Conservation (phyloP, 202 grass and related monocot species). For the Miscanthus sacchariflorus region DNA sequence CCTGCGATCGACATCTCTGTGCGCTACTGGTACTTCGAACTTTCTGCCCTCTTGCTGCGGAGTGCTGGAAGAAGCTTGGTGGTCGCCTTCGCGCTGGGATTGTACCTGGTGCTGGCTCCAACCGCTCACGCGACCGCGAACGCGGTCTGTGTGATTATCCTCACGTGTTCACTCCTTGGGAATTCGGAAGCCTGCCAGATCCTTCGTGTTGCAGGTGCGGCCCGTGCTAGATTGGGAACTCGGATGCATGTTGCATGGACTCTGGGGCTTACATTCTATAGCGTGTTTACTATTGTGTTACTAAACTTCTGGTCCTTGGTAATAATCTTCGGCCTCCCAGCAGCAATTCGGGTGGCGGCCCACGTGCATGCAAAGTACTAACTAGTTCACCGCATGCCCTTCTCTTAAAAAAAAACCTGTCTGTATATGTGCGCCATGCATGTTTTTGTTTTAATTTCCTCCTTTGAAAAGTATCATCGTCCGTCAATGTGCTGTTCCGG, state of each 20-base stretch:
- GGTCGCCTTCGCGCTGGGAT: constrained; percentile 1
- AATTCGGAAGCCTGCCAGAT: background rate
- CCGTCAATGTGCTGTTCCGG: too few relatives aligned
- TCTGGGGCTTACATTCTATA: background rate
- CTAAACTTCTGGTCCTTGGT: background rate
- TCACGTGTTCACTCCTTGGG: background rate
- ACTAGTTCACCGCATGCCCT: too few relatives aligned
- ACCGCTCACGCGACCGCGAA: background rate
- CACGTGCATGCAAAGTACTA: too few relatives aligned
- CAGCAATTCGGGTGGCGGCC: background rate
- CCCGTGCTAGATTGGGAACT: constrained; percentile 15
- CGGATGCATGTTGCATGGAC: background rate
- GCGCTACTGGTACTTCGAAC: background rate
- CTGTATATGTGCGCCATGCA: too few relatives aligned
- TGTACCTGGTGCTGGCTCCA: constrained; percentile 14
- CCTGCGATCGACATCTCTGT: background rate
- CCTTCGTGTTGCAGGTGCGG: background rate
- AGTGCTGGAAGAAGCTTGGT: background rate
- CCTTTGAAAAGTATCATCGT: too few relatives aligned
- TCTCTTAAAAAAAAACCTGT: too few relatives aligned
- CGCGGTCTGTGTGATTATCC: background rate
- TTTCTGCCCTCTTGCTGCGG: background rate
- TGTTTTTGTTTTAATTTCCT: too few relatives aligned
- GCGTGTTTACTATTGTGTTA: background rate
- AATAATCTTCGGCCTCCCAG: constrained; percentile 6